Conservation (phyloP, 768 basidiomycete species). For the Sporobolomyces pararoseus region DNA sequence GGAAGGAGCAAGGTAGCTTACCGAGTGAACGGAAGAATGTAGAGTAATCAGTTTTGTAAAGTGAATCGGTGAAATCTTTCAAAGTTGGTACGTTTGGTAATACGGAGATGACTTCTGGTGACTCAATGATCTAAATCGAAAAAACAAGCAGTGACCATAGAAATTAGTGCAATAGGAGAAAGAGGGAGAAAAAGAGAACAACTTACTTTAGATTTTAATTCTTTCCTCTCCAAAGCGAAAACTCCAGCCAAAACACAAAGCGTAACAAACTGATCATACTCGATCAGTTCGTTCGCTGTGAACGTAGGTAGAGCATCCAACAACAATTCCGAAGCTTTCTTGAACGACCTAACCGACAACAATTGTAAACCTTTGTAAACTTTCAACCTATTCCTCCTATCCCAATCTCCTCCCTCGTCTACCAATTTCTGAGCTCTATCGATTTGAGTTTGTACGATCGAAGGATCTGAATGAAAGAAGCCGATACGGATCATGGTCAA, state of each 20-base stretch:
- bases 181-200: no score
- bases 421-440: constrained; percentile 80
- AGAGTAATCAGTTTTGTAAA: constrained; percentile 91
- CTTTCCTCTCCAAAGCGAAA: constrained; percentile 71
- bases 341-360: constrained; percentile 85
- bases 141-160: no score
- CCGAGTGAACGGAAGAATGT: constrained; percentile 89
- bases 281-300: constrained; percentile 81
- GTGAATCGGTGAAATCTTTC: constrained; percentile 73
- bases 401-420: constrained; percentile 97
- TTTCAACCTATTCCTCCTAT: constrained; percentile 90
- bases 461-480: constrained; percentile 78
- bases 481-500: constrained; percentile 83
- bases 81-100: constrained; percentile 77
- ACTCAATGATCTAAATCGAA: constrained; percentile 76
- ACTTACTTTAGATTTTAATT: constrained; percentile 84
- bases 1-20: constrained; percentile 47
- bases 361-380: constrained; percentile 86
- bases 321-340: constrained; percentile 74
- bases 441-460: constrained; percentile 67
- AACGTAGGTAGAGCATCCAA: constrained; percentile 91
- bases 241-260: constrained; percentile 76
- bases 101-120: constrained; percentile 82
- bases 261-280: constrained; percentile 84
- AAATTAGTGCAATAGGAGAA: background rate